Evolutionary conservation across 192 early-diverging fungal genomes (phyloP), one percentile per base, ranked within the genome.

Genomic region (Dissophora globulifera): DNA sequence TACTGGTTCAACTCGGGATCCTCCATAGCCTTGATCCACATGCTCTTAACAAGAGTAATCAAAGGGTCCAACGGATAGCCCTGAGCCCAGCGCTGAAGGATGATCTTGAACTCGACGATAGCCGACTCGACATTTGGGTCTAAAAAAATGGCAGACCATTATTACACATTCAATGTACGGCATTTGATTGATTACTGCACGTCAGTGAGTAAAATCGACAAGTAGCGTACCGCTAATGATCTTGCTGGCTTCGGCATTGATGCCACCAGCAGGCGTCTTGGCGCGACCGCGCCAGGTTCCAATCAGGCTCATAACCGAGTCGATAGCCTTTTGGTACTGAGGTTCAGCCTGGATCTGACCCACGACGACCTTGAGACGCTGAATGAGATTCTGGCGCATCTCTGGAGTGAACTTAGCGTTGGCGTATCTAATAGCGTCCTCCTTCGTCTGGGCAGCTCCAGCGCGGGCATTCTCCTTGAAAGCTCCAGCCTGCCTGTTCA

Each of bases 81-180:
- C 49, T 82, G 81, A 1, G 78, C 81, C 81, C 81, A 82, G 13
- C 56, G 66, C 53, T 82, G 71, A 19, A 79, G 56, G 26, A 82
- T 79, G 12, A 75, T 43, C 46, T 82, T 76, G 38, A 78, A 62
- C 54, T 82, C 81, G 3, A 62, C 4, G 8, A 53, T 61, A 4
- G 81, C 71, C 5, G 57, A 38, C 47, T 60, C 62, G 3, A 76
- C 58, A 42, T 76, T 78, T 25, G 48, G 51, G 30, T 57, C 78
- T 69, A 31, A 26, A 16, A 52, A 38, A 35, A 20, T 1, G 19
- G 4, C 11, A 26, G n/a, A n/a, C n/a, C n/a, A n/a, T n/a, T n/a
- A n/a, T n/a, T n/a, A n/a, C n/a, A n/a, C n/a, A n/a, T n/a, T n/a
- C n/a, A n/a, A n/a, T n/a, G n/a, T n/a, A n/a, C n/a, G n/a, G n/a